Evolutionary conservation across 371 early-diverging fungal species (phyloP), one percentile per base, ranked within the genome.

Genomic region (Mucor lusitanicus): DNA sequence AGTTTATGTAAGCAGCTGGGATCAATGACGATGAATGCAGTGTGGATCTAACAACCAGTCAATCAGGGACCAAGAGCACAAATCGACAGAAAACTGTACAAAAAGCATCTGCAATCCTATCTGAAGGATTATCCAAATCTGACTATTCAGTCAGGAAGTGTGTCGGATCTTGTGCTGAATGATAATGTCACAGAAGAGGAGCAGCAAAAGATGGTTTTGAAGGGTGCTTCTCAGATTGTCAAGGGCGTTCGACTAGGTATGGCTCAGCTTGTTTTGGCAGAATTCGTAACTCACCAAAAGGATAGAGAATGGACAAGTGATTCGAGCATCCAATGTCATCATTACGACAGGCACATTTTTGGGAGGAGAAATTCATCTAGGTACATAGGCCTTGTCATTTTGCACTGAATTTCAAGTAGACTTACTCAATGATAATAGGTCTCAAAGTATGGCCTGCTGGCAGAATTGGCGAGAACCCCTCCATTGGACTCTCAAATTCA

Each of bases 301-400:
- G 55, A 9, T 73, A 88, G 90, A 89, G 35, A 80, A 83, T 39
- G 91, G 92, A 15, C 87, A 90, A 54, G 74, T 84, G 5, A 87
- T 94, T 39, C 76, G 82, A 63, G 84, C 92, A n/a, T 83, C 85
- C 4, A 90, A 88, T 55, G 90, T 94, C 3, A 82, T 94, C 0
- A 91, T 94, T 17, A 93, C 94, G 1, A 94, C 95, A 4, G 95
- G 95, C 17, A 94, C 95, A 13, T 94, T 94, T 69, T 80, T 94
- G 57, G 86, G 90, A 44, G 95, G 95, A 48, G 94, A 94, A 63
- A 94, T 94, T 64, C 92, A 91, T 78, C 85, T 92, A 48, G 90
- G 85, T 77, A 72, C 64, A n/a, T 30, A 8, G 25, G 33, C 6
- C 15, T 32, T n/a, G 53, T 35, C 17, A 1, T 1, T 21, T 48